Conservation (phyloP, 495 filamentous ascomycete genomes). For the Sabuloglossum arenarium region DNA sequence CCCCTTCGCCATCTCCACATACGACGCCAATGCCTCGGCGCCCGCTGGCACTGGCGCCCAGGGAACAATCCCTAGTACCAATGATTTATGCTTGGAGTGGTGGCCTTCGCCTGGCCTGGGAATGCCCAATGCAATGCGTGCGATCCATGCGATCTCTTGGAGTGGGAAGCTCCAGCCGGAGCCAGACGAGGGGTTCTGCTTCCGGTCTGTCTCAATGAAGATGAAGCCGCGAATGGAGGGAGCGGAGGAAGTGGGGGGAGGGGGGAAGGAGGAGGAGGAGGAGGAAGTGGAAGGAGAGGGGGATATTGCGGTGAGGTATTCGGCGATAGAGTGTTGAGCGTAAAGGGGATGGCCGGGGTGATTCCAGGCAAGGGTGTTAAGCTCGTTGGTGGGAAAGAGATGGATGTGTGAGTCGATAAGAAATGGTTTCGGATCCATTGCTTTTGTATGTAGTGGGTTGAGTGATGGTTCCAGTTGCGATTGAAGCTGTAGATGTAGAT, state of each 20-base stretch:
- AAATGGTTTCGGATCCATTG: background rate
- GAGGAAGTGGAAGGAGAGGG: too few species aligned
- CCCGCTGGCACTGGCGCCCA: constrained; percentile 64
- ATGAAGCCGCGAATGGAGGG: constrained; percentile 40
- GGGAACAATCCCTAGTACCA: constrained; percentile 47
- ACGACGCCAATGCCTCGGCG: constrained; percentile 23
- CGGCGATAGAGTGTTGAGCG: constrained; percentile 36
- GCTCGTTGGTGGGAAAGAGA: constrained; percentile 48
- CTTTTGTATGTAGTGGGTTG: background rate
- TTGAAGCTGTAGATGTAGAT: background rate
- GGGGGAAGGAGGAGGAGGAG: constrained; percentile 6
- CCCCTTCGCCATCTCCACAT: constrained; percentile 24
- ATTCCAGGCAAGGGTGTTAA: constrained; percentile 43
- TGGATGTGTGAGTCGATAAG: constrained; percentile 80
- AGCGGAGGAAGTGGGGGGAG: constrained; percentile 11
- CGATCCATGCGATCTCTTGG: constrained; percentile 45
- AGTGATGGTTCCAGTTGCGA: too few species aligned
- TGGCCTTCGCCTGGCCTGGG: constrained; percentile 41
- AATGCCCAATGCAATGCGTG: constrained; percentile 37
- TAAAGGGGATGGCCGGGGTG: constrained; percentile 30
- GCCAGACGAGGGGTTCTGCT: constrained; percentile 23
- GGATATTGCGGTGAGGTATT: constrained; percentile 32
- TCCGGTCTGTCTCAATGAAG: constrained; percentile 63
- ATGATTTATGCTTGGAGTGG: constrained; percentile 21
- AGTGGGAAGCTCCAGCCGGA: constrained; percentile 36